Base-by-base conservation (phyloP, 441 rosid genomes). In the Viola pubescens region DNA sequence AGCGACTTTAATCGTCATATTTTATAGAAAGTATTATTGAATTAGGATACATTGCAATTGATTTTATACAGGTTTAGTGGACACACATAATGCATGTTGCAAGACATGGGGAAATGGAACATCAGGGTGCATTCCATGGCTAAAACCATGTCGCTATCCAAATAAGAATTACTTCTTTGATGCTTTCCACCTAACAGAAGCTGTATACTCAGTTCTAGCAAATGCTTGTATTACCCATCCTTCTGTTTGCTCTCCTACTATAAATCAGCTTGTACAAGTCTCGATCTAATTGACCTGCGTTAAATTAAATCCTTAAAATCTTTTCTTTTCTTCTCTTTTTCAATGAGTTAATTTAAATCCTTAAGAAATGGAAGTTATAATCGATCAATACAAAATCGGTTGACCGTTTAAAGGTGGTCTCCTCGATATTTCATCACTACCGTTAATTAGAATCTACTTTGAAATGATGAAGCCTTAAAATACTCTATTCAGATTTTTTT, bases 41-140 rank as follows among this genome's bases (percentile, higher is more conserved):
- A 6, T 47, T 13, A 7, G 14, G 2, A 1, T 1, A 8, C 4
- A 9, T 46, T 0, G 11, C 0, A 16, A 16, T 16, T 16, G 19
- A 16, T 16, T 39, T 37, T 7, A 0, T 2, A 42, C 61, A 78
- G 83, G 83, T 1, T 63, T 73, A 3, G 7, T 1, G 37, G 79
- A 81, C 43, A 8, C 75, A 16, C 68, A 62, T 43, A 77, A 81
- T 63, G 75, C 82, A 5, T 78, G 85, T 41, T 80, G 88, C 67
- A 56, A 0, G 5, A 60, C 83, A 0, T 83, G 78, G 85, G 64
- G 45, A 7, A 75, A 83, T 44, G 85, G 85, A 58, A 81, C 73
- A 2, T 72, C 77, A 1, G 62, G 39, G 13, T 81, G 88, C 71
- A 63, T 79, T 50, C 81, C 82, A 38, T 56, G 10, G 62, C 55